These are phyloP conservation scores for Tolypocladium ovalisporum DNA, from an alignment of 2,329 filamentous ascomycete species.

Conservation along the genomic window DNA sequence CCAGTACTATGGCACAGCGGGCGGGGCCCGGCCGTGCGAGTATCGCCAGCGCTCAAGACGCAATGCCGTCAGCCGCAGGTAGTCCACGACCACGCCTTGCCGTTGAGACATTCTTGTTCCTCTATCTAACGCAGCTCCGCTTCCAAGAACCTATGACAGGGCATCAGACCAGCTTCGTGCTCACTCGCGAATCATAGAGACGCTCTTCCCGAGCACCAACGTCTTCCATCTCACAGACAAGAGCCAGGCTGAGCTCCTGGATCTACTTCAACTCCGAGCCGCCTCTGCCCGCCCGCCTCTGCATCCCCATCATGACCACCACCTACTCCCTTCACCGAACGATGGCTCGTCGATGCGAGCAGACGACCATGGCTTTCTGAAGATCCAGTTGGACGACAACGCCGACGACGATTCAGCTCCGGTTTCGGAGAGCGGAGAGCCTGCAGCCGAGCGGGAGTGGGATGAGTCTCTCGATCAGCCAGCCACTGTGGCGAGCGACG, in stretches of 20 bases:
- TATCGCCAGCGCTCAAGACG: constrained; percentile 18
- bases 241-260: constrained; percentile 10
- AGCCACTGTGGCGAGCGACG: constrained; percentile 14
- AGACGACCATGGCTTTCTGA: background rate
- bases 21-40: constrained; percentile 13
- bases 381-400: background rate
- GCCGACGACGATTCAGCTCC: constrained; percentile 10
- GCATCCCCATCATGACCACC: background rate
- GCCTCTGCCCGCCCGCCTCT: background rate
- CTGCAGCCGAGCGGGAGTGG: constrained; percentile 16
- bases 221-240: constrained; percentile 10
- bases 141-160: constrained; percentile 13
- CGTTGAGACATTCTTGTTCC: constrained; percentile 1
- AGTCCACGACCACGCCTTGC: constrained; percentile 1
- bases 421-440: constrained; percentile 15
- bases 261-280: constrained; percentile 2
- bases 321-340: background rate
- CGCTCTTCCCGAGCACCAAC: constrained; percentile 10
- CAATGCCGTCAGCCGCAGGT: constrained; percentile 18
- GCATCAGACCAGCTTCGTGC: constrained; percentile 11
- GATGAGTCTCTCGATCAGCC: constrained; percentile 15
- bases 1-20: constrained; percentile 15
- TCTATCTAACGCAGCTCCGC: constrained; percentile 1
- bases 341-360: background rate
- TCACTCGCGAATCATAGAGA: constrained; percentile 11